phyloP scores from a whole-genome alignment of 441 rosid genomes.

The Iberis amara region DNA sequence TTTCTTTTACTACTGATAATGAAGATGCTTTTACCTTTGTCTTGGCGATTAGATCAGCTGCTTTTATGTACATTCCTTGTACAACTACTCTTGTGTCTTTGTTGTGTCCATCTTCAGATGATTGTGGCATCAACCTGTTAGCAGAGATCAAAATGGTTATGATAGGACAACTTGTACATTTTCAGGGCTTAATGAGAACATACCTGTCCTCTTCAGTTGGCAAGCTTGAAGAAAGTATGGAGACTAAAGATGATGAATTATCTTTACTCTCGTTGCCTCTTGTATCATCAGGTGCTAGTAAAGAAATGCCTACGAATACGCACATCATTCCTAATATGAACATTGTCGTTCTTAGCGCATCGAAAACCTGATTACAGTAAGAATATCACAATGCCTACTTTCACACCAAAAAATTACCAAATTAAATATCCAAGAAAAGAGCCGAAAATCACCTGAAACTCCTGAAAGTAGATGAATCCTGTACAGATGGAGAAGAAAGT shows the following conservation, averaged over 20 bases:
- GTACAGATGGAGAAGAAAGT: conserved; percentile 97
- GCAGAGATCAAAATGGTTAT: background rate
- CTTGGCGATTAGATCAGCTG: conserved; percentile 49
- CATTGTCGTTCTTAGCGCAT: conserved; percentile 85
- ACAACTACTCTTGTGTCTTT: conserved; percentile 55
- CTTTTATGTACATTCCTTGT: conserved; percentile 53
- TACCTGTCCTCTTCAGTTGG: conserved; percentile 76
- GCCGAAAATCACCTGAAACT: conserved; percentile 59
- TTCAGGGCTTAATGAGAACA: background rate
- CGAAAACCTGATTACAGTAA: conserved; percentile 59
- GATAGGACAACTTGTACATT: background rate
- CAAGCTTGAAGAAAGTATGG: conserved; percentile 26
- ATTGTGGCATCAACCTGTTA: conserved; percentile 46
- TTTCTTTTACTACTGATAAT: conserved; percentile 7
- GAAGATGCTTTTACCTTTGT: conserved; percentile 54
- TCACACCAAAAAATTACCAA: background rate
- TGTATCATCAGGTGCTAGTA: conserved; percentile 91
- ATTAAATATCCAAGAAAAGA: conserved; percentile 14
- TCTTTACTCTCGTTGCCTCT: conserved; percentile 80
- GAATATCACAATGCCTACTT: conserved; percentile 8
- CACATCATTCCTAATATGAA: conserved; percentile 82
- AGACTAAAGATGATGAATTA: conserved; percentile 39
- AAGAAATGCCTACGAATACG: conserved; percentile 79
- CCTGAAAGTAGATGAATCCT: conserved; percentile 95
- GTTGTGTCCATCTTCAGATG: conserved; percentile 45